A percentile compares a stretch with the other conserved stretches of the same genome.
Evolutionary conservation across 257 asterid genomes (phyloP).

Genomic region (Solanum habrochaites): DNA sequence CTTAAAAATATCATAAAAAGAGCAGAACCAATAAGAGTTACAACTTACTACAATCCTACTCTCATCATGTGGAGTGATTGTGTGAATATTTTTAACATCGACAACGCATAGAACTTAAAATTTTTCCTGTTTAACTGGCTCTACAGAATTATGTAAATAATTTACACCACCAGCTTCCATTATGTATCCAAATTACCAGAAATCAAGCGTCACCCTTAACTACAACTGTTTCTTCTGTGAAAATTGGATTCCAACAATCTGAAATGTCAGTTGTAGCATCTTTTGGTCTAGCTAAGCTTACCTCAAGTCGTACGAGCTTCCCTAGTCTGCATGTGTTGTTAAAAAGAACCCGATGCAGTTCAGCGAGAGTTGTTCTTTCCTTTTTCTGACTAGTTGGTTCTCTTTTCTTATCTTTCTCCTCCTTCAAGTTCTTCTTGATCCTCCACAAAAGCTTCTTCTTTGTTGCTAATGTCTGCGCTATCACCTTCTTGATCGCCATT

Average conservation of each 20-base stretch:
- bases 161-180: not conserved
- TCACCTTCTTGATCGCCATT: constrained; percentile 38
- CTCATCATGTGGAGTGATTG: not conserved
- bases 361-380: not conserved
- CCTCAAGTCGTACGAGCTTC: not conserved
- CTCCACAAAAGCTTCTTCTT: constrained; percentile 77
- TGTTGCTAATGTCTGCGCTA: constrained; percentile 41
- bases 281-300: not conserved
- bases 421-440: constrained; percentile 96
- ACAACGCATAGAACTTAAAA: not conserved
- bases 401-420: constrained; percentile 51
- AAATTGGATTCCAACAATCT: not conserved
- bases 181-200: not conserved
- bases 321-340: not conserved
- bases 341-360: not conserved
- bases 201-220: not conserved
- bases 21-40: not conserved
- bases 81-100: not conserved
- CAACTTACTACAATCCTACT: not conserved
- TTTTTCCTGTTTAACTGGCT: not conserved
- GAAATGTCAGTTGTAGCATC: not conserved
- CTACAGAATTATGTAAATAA: not conserved
- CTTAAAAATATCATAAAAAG: not conserved
- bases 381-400: not conserved
- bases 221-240: not conserved